phyloP scores from a whole-genome alignment of 164 flowering plant genomes.

The Nymphaea thermarum region DNA sequence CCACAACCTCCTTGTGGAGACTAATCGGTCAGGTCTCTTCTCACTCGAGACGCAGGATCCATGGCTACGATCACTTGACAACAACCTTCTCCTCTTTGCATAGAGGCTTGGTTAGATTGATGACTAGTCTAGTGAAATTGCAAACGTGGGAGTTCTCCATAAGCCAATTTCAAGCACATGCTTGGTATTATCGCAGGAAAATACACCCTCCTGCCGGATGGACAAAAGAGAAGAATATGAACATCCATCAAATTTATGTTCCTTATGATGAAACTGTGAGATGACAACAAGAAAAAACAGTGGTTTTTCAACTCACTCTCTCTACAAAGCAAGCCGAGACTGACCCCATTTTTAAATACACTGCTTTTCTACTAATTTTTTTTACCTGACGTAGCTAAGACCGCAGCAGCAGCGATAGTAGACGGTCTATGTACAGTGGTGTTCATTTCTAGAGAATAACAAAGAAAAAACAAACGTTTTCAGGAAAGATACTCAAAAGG shows the following conservation, averaged over 20 bases:
- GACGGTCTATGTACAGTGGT: slow-evolving; percentile 43
- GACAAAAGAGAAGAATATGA: background rate
- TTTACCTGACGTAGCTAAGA: slow-evolving; percentile 29
- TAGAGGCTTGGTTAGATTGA: slow-evolving; percentile 10
- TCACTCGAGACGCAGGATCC: background rate
- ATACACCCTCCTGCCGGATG: slow-evolving; percentile 33
- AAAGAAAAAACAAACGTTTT: slow-evolving; percentile 5
- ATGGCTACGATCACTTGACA: background rate
- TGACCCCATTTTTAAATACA: slow-evolving; percentile 30
- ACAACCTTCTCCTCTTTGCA: background rate
- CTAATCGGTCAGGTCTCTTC: background rate
- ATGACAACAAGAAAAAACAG: background rate
- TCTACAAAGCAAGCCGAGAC: slow-evolving; percentile 17
- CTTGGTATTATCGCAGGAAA: slow-evolving; percentile 30
- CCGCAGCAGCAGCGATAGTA: slow-evolving; percentile 55
- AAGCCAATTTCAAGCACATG: slow-evolving; percentile 19
- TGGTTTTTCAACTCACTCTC: slow-evolving; percentile 24
- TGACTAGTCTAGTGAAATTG: slow-evolving; percentile 20
- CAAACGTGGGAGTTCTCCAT: slow-evolving; percentile 9
- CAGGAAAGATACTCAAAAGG: too few species aligned
- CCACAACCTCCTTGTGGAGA: background rate
- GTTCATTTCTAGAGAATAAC: slow-evolving; percentile 25
- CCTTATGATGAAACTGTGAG: background rate
- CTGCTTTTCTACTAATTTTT: slow-evolving; percentile 24
- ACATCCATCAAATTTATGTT: slow-evolving; percentile 6